phyloP scores from a whole-genome alignment of 345 rosid genomes.

The Boechera divaricarpa region DNA sequence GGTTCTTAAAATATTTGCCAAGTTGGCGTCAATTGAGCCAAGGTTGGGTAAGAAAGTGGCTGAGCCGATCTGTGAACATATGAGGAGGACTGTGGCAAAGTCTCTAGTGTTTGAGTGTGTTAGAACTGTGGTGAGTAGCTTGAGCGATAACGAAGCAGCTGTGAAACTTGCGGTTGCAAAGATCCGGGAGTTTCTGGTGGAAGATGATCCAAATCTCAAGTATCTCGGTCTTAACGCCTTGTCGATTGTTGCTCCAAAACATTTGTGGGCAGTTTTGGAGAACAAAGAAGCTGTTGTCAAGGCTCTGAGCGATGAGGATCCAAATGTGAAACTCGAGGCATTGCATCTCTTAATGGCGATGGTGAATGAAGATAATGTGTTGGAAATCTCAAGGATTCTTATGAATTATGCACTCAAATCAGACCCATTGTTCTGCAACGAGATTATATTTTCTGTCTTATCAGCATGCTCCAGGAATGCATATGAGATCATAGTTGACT shows the following conservation, averaged over 20 bases:
- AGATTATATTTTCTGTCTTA: constrained; percentile 79
- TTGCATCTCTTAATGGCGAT: constrained; percentile 80
- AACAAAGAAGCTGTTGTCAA: constrained; percentile 84
- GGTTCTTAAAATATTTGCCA: constrained; percentile 81
- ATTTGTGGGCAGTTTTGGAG: constrained; percentile 87
- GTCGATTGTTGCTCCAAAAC: constrained; percentile 63
- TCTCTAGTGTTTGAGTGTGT: constrained; percentile 90
- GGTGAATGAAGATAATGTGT: constrained; percentile 82
- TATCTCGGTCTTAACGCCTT: constrained; percentile 91
- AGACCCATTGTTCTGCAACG: constrained; percentile 85
- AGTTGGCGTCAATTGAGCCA: constrained; percentile 78
- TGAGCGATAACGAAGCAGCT: constrained; percentile 79
- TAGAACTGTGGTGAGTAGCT: constrained; percentile 77
- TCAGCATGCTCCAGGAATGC: constrained; percentile 67
- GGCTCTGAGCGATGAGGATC: constrained; percentile 85
- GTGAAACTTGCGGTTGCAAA: constrained; percentile 77
- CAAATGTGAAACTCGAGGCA: constrained; percentile 77
- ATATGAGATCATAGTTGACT: constrained; percentile 78
- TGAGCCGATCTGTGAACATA: constrained; percentile 86
- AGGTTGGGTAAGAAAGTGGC: constrained; percentile 79
- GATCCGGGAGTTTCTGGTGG: constrained; percentile 72
- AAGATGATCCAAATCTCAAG: constrained; percentile 92
- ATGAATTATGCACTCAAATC: constrained; percentile 83
- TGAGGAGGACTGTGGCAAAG: constrained; percentile 86
- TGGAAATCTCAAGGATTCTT: constrained; percentile 78